Evolutionary conservation across 2,329 filamentous ascomycete genomes (phyloP).

Genomic region (Trichoderma koningii): DNA sequence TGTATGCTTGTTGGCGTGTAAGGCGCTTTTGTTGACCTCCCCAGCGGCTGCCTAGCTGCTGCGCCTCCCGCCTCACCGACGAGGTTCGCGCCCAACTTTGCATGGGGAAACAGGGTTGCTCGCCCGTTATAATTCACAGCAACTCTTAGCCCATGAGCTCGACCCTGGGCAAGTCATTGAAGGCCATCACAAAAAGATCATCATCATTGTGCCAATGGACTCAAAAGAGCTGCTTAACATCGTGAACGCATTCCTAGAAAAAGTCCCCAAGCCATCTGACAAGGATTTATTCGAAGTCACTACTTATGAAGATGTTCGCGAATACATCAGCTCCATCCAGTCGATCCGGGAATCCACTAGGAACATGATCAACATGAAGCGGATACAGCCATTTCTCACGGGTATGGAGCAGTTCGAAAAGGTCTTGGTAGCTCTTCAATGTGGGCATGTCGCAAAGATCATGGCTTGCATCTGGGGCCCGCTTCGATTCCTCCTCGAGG

Average conservation of each 20-base stretch:
- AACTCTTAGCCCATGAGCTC: not conserved
- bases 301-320: not conserved
- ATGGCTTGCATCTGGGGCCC: slow-evolving; percentile 11
- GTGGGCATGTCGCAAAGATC: not conserved
- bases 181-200: not conserved
- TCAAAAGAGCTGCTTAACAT: not conserved
- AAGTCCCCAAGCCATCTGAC: not conserved
- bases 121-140: too few species aligned
- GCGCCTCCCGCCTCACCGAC: not conserved
- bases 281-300: not conserved
- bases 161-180: too few species aligned
- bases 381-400: not conserved
- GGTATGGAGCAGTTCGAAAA: slow-evolving; percentile 15
- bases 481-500: not conserved
- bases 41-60: not conserved
- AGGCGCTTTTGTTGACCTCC: too few species aligned
- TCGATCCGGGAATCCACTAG: not conserved
- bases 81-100: not conserved
- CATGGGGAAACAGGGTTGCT: not conserved
- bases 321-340: not conserved
- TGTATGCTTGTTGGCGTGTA: too few species aligned
- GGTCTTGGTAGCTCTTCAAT: not conserved
- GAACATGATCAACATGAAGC: slow-evolving; percentile 15
- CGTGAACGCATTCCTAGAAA: not conserved
- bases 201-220: not conserved